Base-by-base conservation (phyloP, 1,284 basidiomycete genomes). In the Fistulinella cinereoalba region DNA sequence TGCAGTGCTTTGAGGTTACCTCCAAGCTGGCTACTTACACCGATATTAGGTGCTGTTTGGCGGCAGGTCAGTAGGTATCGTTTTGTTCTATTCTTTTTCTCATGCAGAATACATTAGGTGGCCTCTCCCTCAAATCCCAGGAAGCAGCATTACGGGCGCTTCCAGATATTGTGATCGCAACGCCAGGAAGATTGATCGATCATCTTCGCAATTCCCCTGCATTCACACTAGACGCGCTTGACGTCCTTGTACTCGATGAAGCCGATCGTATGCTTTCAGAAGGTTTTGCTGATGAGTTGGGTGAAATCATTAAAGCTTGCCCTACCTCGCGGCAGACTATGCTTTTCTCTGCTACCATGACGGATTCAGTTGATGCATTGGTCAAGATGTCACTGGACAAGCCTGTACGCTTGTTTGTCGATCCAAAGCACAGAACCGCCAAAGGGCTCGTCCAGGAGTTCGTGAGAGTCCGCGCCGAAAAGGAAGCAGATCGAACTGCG, bases 331-430 rank as follows among this genome's bases (percentile, higher is more conserved):
- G 96, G 32, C 96, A 98, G 68, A 97, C 96, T 4, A 97, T 99
- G 93, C 77, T 99, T 22, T 99, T 99, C 70, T 97, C 93, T 0
- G 96, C 96, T 1, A 99, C 96, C 1, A 97, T 98, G 88, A 97
- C 93, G 2, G 96, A 98, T 68, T 88, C 88, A 1, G 89, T 99
- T 8, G 93, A 97, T 60, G 88, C 94, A 62, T 80, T 99, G 36
- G 89, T 97, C 47, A 83, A 84, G 59, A 88, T 98, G 76, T 92
- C 90, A 15, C 74, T 99, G 40, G 85, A 92, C 63, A 91, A 87
- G 64, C 96, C 96, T 3, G 91, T 96, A 21, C 81, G 94, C 33
- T 77, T 99, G 23, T 98, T 98, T 65, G 94, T 99, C 27, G 96
- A 99, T 64, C 92, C 92, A 7, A 94, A 94, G 66, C 81, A 89